Conservation (phyloP, 306 rosid genomes). For the Neltuma alba region DNA sequence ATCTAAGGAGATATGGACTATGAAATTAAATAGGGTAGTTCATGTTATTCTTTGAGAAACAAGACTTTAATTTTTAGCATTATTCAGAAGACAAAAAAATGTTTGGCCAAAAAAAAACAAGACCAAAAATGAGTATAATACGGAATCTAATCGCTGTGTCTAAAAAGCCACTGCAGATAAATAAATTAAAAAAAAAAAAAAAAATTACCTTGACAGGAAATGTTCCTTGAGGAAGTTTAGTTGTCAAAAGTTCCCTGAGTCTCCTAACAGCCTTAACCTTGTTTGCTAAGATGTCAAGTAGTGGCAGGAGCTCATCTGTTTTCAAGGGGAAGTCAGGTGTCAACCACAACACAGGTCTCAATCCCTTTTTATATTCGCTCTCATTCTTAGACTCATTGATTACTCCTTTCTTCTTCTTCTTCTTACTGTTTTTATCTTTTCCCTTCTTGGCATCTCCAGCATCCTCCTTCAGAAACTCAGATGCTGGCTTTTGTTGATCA, state of each 20-base stretch:
- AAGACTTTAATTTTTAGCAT: background rate
- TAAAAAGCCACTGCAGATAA: background rate
- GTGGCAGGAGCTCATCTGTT: conserved; percentile 97
- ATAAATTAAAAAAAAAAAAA: background rate
- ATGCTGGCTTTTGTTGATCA: conserved; percentile 70
- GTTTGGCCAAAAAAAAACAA: too few relatives aligned
- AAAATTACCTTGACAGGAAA: conserved; percentile 93
- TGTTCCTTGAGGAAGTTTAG: conserved; percentile 91
- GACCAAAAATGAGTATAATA: background rate
- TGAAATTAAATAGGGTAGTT: background rate
- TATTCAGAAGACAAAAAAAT: background rate
- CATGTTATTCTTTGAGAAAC: background rate
- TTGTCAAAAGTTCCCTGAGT: conserved; percentile 96
- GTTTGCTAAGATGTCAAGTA: conserved; percentile 95
- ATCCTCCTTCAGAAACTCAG: conserved; percentile 73
- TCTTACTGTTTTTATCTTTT: conserved; percentile 77
- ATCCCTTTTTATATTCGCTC: conserved; percentile 96
- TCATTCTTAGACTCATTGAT: conserved; percentile 74
- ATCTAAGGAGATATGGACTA: background rate
- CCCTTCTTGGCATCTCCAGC: conserved; percentile 72
- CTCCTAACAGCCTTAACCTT: conserved; percentile 97
- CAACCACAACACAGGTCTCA: conserved; percentile 98
- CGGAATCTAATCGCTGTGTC: background rate
- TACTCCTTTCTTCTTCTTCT: conserved; percentile 86
- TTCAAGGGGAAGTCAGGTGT: conserved; percentile 95